Conservation (phyloP, 768 basidiomycete genomes). For the Phaeotremella fagi region DNA sequence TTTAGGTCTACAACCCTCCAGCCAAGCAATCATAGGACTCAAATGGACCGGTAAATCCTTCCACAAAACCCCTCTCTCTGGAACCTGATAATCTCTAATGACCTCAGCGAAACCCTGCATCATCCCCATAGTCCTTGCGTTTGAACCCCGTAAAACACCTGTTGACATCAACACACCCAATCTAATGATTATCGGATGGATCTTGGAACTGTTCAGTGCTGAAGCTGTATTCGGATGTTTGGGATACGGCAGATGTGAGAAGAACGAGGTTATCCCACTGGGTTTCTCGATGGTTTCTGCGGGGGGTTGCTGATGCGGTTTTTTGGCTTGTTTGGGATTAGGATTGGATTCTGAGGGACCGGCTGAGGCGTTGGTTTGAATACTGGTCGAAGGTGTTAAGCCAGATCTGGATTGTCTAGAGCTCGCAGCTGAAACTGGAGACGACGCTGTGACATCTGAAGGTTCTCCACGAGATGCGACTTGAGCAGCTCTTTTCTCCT, state of each 20-base stretch:
- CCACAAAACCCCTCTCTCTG: constrained; percentile 31
- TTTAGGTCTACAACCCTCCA: constrained; percentile 43
- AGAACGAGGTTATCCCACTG: constrained; percentile 13
- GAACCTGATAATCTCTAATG: constrained; percentile 46
- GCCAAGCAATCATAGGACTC: constrained; percentile 35
- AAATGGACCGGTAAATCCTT: constrained; percentile 33
- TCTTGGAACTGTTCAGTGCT: constrained; percentile 45
- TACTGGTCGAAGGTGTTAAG: not conserved
- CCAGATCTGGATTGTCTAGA: not conserved
- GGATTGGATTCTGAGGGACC: constrained; percentile 11
- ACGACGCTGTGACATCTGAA: constrained; percentile 1
- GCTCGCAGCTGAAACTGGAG: not conserved
- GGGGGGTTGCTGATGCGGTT: constrained; percentile 6
- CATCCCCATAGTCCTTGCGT: constrained; percentile 91
- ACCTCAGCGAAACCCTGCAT: constrained; percentile 88
- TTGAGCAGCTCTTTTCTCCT: constrained; percentile 45
- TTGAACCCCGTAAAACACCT: constrained; percentile 89
- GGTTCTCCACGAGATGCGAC: constrained; percentile 33
- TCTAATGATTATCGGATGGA: constrained; percentile 82
- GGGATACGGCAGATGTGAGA: constrained; percentile 44
- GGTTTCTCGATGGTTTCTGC: constrained; percentile 6
- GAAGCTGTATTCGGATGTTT: constrained; percentile 20
- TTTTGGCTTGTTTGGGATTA: not conserved
- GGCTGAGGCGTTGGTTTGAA: not conserved
- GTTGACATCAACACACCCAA: constrained; percentile 85